Percentiles rank a stretch among this genome's conserved stretches.
phyloP scores from a whole-genome alignment of 306 rosid genomes.

The Boehmeria nivea region DNA sequence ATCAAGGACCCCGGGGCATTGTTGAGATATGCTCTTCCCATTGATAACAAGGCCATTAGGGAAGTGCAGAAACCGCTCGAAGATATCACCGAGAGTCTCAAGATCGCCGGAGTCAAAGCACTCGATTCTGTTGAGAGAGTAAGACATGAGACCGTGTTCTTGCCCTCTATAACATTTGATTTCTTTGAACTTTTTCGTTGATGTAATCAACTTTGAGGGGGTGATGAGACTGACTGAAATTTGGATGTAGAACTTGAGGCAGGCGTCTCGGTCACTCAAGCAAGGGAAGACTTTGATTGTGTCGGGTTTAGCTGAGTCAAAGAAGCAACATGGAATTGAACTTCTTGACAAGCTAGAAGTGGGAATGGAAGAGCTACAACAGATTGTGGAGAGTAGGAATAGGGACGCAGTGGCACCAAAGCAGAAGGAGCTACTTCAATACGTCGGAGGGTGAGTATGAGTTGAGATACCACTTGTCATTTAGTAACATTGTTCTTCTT shows the following conservation, averaged over 20 bases:
- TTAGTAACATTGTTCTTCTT: too few relatives aligned
- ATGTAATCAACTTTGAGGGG: too few relatives aligned
- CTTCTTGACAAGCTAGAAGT: conserved; percentile 72
- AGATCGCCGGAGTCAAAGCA: conserved; percentile 79
- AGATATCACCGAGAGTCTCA: conserved; percentile 89
- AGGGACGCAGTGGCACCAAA: conserved; percentile 73
- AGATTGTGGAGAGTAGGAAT: conserved; percentile 64
- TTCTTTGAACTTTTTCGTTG: not conserved
- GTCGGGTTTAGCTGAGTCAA: conserved; percentile 81
- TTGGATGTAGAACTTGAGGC: conserved; percentile 65
- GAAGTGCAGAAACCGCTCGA: conserved; percentile 96
- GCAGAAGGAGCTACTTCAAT: conserved; percentile 89
- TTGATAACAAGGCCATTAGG: conserved; percentile 84
- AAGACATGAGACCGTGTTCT: conserved; percentile 23
- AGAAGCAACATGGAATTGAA: conserved; percentile 82
- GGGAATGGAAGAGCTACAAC: conserved; percentile 83
- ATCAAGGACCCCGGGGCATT: conserved; percentile 93
- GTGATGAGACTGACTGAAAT: not conserved
- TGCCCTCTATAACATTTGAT: conserved; percentile 13
- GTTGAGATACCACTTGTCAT: too few relatives aligned
- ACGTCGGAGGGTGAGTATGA: conserved; percentile 86
- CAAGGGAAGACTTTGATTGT: conserved; percentile 74
- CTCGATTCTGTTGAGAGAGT: conserved; percentile 93
- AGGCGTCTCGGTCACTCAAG: conserved; percentile 75
- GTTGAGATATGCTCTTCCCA: conserved; percentile 90